Evolutionary conservation across 345 rosid genomes (phyloP), one percentile per base, ranked within the genome.

Genomic region (Kernera saxatilis): DNA sequence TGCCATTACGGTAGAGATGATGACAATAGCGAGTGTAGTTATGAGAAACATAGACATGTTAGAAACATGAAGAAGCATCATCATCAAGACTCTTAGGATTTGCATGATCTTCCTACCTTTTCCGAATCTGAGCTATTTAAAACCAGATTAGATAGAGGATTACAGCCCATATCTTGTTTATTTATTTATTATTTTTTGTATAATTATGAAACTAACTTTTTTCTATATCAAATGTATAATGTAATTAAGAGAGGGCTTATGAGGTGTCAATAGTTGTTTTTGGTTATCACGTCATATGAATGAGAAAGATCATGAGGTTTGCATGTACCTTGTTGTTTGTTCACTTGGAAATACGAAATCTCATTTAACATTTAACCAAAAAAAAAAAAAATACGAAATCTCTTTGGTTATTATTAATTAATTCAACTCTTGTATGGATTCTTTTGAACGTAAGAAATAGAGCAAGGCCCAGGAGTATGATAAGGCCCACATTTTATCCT

Each of bases 31-130:
- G 14, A 69, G 8, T 39, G 61, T 69, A 21, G 71, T 69, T 62
- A 76, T 69, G 66, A 56, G 44, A 29, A 69, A 36, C 58, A 54
- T 53, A 13, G 58, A 69, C 70, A 69, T 62, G 70, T 49, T 52
- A 75, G 75, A 45, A 54, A 54, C 71, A 55, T 75, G 61, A 62
- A 33, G 57, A 51, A 14, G 13, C 74, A 75, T 58, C 55, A n/a
- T 71, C 27, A 46, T 22, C 44, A 61, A 67, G 15, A 62, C 29
- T 53, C 65, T 62, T 63, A 12, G 17, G 49, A 54, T 70, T 3
- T 69, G 66, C 79, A 69, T 75, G 79, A 69, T 60, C 66, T 60
- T 62, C 65, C 60, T 54, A 62, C 64, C 13, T 63, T 32, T 37
- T 35, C 26, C 46, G 13, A 62, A 23, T 35, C 26, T 54, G 13